phyloP scores from a whole-genome alignment of 2,329 filamentous ascomycete species.

The Plenodomus biglobosus region DNA sequence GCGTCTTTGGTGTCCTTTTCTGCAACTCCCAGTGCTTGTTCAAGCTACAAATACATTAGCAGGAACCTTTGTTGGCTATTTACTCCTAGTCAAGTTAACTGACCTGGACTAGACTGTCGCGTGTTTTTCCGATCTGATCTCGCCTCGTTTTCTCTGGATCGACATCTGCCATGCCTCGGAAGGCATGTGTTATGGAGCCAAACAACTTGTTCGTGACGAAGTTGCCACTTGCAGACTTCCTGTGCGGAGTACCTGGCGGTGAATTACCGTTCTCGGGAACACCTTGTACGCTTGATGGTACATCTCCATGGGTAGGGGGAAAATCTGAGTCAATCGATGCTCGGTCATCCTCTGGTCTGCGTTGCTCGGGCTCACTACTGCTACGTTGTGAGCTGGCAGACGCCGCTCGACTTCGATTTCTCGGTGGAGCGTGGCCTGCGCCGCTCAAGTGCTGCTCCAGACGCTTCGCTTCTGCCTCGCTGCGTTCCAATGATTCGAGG shows the following conservation, averaged over 20 bases:
- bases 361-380: conserved; percentile 31
- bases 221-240: conserved; percentile 75
- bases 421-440: conserved; percentile 61
- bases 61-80: not conserved
- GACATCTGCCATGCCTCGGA: conserved; percentile 93
- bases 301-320: conserved; percentile 80
- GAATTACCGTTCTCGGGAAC: conserved; percentile 50
- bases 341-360: conserved; percentile 67
- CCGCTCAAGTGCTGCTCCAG: conserved; percentile 89
- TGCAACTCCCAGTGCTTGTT: conserved; percentile 85
- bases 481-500: conserved; percentile 86
- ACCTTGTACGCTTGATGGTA: conserved; percentile 69
- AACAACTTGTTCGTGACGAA: conserved; percentile 94
- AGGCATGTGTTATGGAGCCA: conserved; percentile 89
- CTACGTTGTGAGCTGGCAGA: conserved; percentile 55
- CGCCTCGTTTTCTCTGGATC: conserved; percentile 90
- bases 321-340: conserved; percentile 96
- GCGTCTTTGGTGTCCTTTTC: conserved; percentile 93
- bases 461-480: conserved; percentile 86
- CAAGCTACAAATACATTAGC: conserved; percentile 57
- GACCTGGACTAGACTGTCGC: conserved; percentile 68
- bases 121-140: conserved; percentile 94
- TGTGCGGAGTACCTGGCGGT: conserved; percentile 55
- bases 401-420: conserved; percentile 67
- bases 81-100: not conserved